Percentiles rank a stretch among this genome's conserved stretches.
These are phyloP conservation scores for Phytopythium litorale DNA, from an alignment of 352 stramenopile species.

Conservation along the genomic window DNA sequence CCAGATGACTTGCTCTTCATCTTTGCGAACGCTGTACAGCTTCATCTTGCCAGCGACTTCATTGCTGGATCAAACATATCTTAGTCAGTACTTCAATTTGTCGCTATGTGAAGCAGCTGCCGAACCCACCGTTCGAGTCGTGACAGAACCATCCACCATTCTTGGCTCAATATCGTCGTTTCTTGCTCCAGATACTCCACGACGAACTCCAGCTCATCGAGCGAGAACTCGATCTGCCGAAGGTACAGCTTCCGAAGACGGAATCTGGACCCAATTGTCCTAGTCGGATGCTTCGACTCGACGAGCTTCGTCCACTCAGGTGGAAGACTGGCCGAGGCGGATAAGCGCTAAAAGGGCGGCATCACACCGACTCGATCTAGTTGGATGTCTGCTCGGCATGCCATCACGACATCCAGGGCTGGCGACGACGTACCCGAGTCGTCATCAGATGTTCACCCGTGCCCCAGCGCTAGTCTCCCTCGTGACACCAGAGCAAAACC, in stretches of 20 bases:
- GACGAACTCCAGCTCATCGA: constrained; percentile 41
- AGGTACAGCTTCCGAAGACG: constrained; percentile 40
- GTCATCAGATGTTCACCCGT: neutral
- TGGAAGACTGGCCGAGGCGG: neutral
- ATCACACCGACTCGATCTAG: neutral
- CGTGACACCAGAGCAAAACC: no score
- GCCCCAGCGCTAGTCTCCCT: no score
- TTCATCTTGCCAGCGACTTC: constrained; percentile 36
- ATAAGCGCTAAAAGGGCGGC: neutral
- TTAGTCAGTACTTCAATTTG: neutral
- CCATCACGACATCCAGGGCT: neutral
- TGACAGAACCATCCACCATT: constrained; percentile 34
- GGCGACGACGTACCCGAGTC: neutral
- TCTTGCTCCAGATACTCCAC: constrained; percentile 37
- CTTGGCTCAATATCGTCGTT: constrained; percentile 32
- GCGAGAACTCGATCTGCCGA: constrained; percentile 32
- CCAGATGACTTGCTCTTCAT: constrained; percentile 33
- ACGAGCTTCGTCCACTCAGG: constrained; percentile 5
- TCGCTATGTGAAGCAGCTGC: neutral
- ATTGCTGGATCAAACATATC: constrained; percentile 12
- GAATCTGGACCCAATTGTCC: constrained; percentile 38
- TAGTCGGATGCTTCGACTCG: constrained; percentile 13
- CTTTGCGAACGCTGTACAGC: constrained; percentile 29
- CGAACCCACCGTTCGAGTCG: constrained; percentile 24
- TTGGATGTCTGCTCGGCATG: neutral